phyloP scores from a whole-genome alignment of 805 yeast species.

The Wickerhamiella australiensis region DNA sequence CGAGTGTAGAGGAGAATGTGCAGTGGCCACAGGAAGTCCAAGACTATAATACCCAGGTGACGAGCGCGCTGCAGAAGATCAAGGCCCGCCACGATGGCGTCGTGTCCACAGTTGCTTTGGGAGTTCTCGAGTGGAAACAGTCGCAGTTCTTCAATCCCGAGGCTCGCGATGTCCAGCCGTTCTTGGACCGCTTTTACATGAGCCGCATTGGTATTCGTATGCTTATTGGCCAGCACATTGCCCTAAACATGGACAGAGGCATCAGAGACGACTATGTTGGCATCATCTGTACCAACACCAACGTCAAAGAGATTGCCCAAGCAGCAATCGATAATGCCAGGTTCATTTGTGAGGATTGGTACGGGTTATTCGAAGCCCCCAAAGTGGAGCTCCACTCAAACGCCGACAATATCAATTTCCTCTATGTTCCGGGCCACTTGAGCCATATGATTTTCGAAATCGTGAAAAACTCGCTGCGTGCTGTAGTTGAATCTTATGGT shows the following conservation, averaged over 20 bases:
- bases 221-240: conserved; percentile 90
- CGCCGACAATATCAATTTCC: conserved; percentile 54
- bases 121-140: conserved; percentile 81
- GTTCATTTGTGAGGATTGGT: conserved; percentile 83
- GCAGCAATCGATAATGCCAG: conserved; percentile 86
- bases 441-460: conserved; percentile 86
- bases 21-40: conserved; percentile 65
- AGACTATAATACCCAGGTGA: conserved; percentile 56
- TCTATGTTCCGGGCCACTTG: conserved; percentile 89
- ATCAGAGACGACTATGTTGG: conserved; percentile 63
- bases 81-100: conserved; percentile 85
- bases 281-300: conserved; percentile 74
- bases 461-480: conserved; percentile 73
- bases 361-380: conserved; percentile 78
- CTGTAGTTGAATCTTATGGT: conserved; percentile 73
- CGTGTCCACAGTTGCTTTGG: conserved; percentile 83
- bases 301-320: conserved; percentile 67
- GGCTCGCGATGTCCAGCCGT: conserved; percentile 63
- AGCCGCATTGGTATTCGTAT: conserved; percentile 84
- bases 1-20: conserved; percentile 40
- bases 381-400: conserved; percentile 68
- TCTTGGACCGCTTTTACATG: conserved; percentile 79
- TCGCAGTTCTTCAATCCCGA: conserved; percentile 38
- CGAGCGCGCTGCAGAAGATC: conserved; percentile 53
- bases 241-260: conserved; percentile 57